These are phyloP conservation scores for Orychophragmus violaceus DNA, from an alignment of 345 rosid species.

Conservation along the genomic window DNA sequence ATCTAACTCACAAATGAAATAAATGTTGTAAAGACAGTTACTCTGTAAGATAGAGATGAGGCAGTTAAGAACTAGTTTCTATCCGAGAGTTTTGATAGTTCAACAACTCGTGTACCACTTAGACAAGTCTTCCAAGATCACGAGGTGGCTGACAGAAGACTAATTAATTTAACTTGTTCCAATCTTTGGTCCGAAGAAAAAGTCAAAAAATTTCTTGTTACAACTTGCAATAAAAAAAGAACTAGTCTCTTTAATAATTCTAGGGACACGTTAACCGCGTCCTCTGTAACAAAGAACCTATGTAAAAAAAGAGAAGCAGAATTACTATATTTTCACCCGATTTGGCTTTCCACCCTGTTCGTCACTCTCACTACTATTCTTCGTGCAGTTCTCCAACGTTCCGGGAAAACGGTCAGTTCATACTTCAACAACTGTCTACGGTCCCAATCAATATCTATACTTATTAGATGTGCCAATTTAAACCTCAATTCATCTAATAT, in stretches of 20 bases:
- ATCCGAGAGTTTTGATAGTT: background rate
- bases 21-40: background rate
- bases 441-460: too few relatives aligned
- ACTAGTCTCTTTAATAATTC: background rate
- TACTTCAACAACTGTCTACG: too few relatives aligned
- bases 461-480: too few relatives aligned
- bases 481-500: too few relatives aligned
- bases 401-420: too few relatives aligned
- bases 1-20: background rate
- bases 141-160: background rate
- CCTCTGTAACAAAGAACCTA: background rate
- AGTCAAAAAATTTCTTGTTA: background rate
- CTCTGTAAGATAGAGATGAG: background rate
- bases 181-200: background rate
- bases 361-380: background rate
- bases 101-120: background rate
- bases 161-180: background rate
- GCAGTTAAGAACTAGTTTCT: background rate
- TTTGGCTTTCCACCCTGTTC: background rate
- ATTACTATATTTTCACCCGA: background rate
- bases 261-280: background rate
- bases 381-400: conserved; percentile 14
- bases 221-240: background rate
- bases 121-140: background rate
- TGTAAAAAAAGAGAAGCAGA: background rate